Evolutionary conservation across 1,284 basidiomycete species (phyloP).

Genomic region (Cryptococcus depauperatus): DNA sequence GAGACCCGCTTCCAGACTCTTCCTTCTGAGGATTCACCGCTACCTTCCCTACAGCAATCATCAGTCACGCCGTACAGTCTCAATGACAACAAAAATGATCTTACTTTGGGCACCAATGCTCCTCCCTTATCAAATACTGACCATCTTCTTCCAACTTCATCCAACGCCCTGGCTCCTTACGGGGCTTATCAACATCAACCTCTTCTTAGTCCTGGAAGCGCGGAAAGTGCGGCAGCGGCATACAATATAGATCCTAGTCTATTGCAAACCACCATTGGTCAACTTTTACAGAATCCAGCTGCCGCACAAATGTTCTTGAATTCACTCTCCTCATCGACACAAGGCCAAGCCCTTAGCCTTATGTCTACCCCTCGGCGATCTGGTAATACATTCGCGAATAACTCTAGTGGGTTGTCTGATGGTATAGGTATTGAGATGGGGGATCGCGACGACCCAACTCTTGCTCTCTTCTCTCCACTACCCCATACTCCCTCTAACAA

Average conservation of each 20-base stretch:
- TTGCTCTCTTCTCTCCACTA: conserved; percentile 37
- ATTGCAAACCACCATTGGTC: conserved; percentile 56
- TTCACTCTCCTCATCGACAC: conserved; percentile 42
- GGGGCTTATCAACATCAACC: conserved; percentile 5
- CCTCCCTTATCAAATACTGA: conserved; percentile 23
- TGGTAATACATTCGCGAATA: no score
- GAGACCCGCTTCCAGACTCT: conserved; percentile 15
- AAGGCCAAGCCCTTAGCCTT: conserved; percentile 31
- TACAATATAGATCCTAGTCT: conserved; percentile 45
- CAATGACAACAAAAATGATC: conserved; percentile 10
- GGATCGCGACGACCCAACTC: conserved; percentile 24
- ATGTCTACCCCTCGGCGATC: no score
- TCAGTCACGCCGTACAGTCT: background rate
- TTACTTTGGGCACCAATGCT: conserved; percentile 21
- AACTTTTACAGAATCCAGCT: conserved; percentile 55
- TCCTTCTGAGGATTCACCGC: conserved; percentile 10
- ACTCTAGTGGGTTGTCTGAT: no score
- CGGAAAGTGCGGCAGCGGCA: conserved; percentile 20
- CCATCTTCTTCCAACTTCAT: conserved; percentile 7
- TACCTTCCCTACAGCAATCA: no score
- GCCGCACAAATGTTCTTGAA: conserved; percentile 65
- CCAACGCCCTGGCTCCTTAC: conserved; percentile 21
- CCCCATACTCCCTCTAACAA: conserved; percentile 12
- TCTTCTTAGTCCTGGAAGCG: conserved; percentile 14
- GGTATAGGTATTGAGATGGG: background rate